Percentiles rank a stretch among this genome's conserved stretches.
Conservation (phyloP, 768 basidiomycete genomes). For the Chalciporus piperatus region DNA sequence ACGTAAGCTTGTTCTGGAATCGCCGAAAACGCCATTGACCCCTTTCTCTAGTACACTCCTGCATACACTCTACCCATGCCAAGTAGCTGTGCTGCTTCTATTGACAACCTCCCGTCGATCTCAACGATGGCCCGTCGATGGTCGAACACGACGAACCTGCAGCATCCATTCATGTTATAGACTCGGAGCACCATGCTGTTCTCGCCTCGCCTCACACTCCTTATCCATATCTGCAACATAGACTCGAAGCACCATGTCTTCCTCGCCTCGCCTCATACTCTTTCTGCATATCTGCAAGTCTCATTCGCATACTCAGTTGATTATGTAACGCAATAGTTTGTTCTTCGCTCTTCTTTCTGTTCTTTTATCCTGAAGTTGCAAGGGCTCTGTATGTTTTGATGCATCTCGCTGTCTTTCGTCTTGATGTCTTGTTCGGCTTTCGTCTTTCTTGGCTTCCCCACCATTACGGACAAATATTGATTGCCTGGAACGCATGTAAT, state of each 20-base stretch:
- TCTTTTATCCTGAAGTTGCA: conserved; percentile 13
- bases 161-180: conserved; percentile 36
- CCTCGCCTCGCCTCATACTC: neutral
- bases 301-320: neutral
- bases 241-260: conserved; percentile 12
- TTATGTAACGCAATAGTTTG: conserved; percentile 14
- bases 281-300: neutral
- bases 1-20: conserved; percentile 16
- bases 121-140: conserved; percentile 37
- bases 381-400: neutral
- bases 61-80: conserved; percentile 25
- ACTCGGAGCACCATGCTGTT: conserved; percentile 9
- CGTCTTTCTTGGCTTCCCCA: conserved; percentile 25
- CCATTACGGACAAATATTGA: conserved; percentile 24
- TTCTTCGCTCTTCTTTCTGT: neutral
- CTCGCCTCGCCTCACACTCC: neutral
- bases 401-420: conserved; percentile 9
- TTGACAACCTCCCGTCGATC: conserved; percentile 34
- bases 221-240: conserved; percentile 13
- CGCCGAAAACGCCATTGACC: conserved; percentile 3
- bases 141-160: conserved; percentile 33
- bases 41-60: conserved; percentile 16
- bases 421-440: conserved; percentile 28
- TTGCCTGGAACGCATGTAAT: conserved; percentile 35
- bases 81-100: conserved; percentile 29